A percentile compares a stretch with the other conserved stretches of the same genome.
Evolutionary conservation across 768 basidiomycete genomes (phyloP).

Genomic region (Pleurotus tuoliensis): DNA sequence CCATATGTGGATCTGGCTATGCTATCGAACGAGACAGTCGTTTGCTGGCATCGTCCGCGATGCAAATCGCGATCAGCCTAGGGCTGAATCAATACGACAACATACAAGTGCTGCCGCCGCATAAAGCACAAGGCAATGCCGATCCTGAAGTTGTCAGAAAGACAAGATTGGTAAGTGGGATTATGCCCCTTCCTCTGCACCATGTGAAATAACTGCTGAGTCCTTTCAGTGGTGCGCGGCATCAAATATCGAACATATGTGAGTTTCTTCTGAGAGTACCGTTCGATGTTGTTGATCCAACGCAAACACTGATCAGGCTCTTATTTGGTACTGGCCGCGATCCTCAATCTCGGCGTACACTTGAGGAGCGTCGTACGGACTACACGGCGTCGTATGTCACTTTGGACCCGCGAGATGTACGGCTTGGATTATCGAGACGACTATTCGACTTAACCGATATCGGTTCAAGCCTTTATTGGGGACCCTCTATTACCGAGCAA

Average conservation of each 20-base stretch:
- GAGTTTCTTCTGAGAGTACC: slow-evolving; percentile 5
- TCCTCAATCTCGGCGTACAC: slow-evolving; percentile 31
- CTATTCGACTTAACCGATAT: slow-evolving; percentile 27
- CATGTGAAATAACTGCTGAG: background rate
- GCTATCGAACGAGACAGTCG: slow-evolving; percentile 32
- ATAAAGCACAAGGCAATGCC: background rate
- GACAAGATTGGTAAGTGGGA: background rate
- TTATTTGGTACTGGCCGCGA: slow-evolving; percentile 39
- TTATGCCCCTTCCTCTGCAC: background rate
- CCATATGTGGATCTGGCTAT: slow-evolving; percentile 27
- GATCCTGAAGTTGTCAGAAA: background rate
- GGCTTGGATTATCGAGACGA: slow-evolving; percentile 32
- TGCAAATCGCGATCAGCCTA: slow-evolving; percentile 44
- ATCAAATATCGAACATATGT: slow-evolving; percentile 31
- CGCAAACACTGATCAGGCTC: slow-evolving; percentile 23
- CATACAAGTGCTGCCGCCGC: background rate
- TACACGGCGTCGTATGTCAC: background rate
- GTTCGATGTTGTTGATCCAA: background rate
- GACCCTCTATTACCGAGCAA: slow-evolving; percentile 22
- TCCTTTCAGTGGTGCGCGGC: background rate
- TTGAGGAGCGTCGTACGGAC: background rate
- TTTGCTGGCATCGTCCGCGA: slow-evolving; percentile 35
- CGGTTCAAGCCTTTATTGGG: slow-evolving; percentile 24
- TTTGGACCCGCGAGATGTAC: slow-evolving; percentile 25
- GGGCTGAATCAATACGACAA: slow-evolving; percentile 18